These are phyloP conservation scores for Lenwebbia sp. DNA, from an alignment of 345 rosid species.

Conservation along the genomic window DNA sequence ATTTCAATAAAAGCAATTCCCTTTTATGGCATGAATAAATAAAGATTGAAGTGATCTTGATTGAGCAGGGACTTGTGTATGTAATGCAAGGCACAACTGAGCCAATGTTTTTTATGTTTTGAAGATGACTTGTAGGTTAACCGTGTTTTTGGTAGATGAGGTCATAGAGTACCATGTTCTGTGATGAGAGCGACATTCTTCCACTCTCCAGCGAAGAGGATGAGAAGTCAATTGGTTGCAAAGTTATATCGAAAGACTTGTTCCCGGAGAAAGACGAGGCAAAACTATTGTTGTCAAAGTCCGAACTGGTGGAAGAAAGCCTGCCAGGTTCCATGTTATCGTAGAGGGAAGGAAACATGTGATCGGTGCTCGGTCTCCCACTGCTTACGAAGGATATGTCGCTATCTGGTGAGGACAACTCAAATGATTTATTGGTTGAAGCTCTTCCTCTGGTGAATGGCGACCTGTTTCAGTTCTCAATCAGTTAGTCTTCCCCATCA, in stretches of 20 bases:
- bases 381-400: slow-evolving; percentile 77
- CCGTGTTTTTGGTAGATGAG: background rate
- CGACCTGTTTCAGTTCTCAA: slow-evolving; percentile 28
- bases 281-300: slow-evolving; percentile 29
- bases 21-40: background rate
- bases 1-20: background rate
- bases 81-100: background rate
- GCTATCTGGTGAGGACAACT: slow-evolving; percentile 29
- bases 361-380: slow-evolving; percentile 49
- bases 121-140: background rate
- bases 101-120: background rate
- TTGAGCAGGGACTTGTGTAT: background rate
- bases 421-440: slow-evolving; percentile 18
- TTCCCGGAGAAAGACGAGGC: slow-evolving; percentile 26
- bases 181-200: slow-evolving; percentile 29
- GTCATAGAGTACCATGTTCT: slow-evolving; percentile 22
- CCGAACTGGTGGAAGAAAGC: slow-evolving; percentile 29
- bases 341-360: slow-evolving; percentile 18
- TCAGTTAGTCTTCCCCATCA: background rate
- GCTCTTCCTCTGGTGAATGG: slow-evolving; percentile 38
- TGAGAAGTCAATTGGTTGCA: slow-evolving; percentile 27
- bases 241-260: slow-evolving; percentile 30
- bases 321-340: slow-evolving; percentile 30
- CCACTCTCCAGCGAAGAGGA: slow-evolving; percentile 29
- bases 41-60: background rate